Evolutionary conservation across 306 rosid species (phyloP), one percentile per base, ranked within the genome.

Genomic region (Luffa acutangula): DNA sequence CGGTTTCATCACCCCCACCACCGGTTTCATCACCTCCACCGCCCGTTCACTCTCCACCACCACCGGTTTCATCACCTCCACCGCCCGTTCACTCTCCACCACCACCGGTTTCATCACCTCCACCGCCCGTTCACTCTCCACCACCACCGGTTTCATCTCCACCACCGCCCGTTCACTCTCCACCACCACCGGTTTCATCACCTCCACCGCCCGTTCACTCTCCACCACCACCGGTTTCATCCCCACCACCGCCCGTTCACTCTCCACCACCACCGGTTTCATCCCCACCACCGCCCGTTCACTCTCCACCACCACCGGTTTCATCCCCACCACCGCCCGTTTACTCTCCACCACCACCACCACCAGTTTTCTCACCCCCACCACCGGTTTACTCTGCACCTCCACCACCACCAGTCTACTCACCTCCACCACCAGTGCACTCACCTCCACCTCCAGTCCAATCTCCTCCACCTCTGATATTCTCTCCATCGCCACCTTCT

Each of bases 91-190:
- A 25, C 31, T 25, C 31, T 25, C 31, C 31, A 25, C 42, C 42
- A 39, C 42, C 42, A 2, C 42, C 42, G 5, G 5, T 39, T 4
- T 39, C 4, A 4, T 39, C 42, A 3, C 42, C 42, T 0, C 42
- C 42, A 39, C 42, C 42, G 3, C 42, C 42, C 0, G 5, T 39
- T 4, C 42, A 39, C 42, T 57, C 63, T 1, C 64, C 64, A 9
- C 64, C 64, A 2, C 64, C 64, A 2, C 64, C 64, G 2, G 5
- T 58, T 2, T 25, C 31, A 25, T 25, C 84, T 2, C 80, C 87
- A 2, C 87, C 84, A 57, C 86, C 81, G 2, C 79, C 69, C 0
- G 54, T 62, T 0, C 46, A 70, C 1, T 79, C 81, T 1, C 84
- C 86, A 1, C 81, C 83, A 4, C 81, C 83, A 0, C 85, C 79